A percentile compares a stretch with the other conserved stretches of the same genome.
Conservation (phyloP, 2,329 filamentous ascomycete species). For the Cladosporium sp. region DNA sequence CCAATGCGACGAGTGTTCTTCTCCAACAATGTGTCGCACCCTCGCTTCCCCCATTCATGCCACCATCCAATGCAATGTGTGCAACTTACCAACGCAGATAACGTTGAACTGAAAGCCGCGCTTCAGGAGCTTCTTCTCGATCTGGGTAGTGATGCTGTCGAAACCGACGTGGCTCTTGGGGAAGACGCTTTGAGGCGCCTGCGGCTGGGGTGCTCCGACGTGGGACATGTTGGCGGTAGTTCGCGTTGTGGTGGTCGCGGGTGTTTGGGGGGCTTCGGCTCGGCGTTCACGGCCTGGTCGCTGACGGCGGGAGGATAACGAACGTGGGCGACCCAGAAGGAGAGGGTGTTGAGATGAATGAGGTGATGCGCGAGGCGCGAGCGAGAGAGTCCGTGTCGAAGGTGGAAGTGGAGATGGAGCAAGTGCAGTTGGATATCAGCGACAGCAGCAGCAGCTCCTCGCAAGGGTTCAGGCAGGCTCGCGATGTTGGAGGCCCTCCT, state of each 20-base stretch:
- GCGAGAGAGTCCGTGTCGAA: constrained; percentile 6
- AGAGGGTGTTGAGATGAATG: constrained; percentile 5
- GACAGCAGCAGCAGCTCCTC: neutral
- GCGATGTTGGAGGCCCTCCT: neutral
- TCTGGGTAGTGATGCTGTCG: constrained; percentile 99
- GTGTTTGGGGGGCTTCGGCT: constrained; percentile 6
- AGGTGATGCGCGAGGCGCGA: constrained; percentile 8
- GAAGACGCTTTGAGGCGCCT: constrained; percentile 54
- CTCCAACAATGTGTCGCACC: no score
- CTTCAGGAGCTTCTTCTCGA: constrained; percentile 99
- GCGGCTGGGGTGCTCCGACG: constrained; percentile 28
- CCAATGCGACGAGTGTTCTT: no score
- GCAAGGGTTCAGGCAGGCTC: constrained; percentile 6
- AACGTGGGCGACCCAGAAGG: neutral
- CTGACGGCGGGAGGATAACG: constrained; percentile 5
- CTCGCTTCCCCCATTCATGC: neutral
- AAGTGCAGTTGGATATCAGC: constrained; percentile 8
- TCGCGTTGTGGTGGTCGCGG: neutral
- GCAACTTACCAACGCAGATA: constrained; percentile 88
- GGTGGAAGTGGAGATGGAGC: constrained; percentile 12
- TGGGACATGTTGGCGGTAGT: constrained; percentile 6
- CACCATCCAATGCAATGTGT: neutral
- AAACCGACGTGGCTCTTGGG: constrained; percentile 99
- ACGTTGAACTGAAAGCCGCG: constrained; percentile 99
- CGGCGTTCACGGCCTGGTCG: constrained; percentile 7